These are phyloP conservation scores for Peterozyma xylosa DNA, from an alignment of 805 yeast genomes.

Conservation along the genomic window DNA sequence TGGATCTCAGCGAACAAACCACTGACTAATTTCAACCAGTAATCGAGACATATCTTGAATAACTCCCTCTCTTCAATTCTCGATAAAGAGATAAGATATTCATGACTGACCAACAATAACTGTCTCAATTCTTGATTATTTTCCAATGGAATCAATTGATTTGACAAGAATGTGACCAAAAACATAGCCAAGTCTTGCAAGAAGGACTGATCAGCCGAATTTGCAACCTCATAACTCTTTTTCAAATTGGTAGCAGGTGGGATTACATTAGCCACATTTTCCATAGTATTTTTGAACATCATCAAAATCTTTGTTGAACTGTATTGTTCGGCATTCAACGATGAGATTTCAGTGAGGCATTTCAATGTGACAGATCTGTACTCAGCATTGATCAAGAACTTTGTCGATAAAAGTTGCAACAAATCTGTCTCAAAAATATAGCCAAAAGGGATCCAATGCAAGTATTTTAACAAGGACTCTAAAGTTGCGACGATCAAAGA, in stretches of 20 bases:
- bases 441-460: slow-evolving; percentile 91
- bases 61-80: slow-evolving; percentile 92
- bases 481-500: slow-evolving; percentile 80
- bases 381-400: slow-evolving; percentile 70
- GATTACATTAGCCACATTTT: slow-evolving; percentile 56
- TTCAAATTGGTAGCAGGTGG: slow-evolving; percentile 70
- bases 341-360: slow-evolving; percentile 87
- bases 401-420: slow-evolving; percentile 60
- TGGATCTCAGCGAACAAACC: slow-evolving; percentile 83
- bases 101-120: slow-evolving; percentile 63
- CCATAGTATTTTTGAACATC: slow-evolving; percentile 69
- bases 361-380: slow-evolving; percentile 82
- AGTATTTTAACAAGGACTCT: slow-evolving; percentile 71
- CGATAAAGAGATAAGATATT: slow-evolving; percentile 76
- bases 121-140: slow-evolving; percentile 46
- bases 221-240: slow-evolving; percentile 65
- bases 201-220: slow-evolving; percentile 83
- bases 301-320: slow-evolving; percentile 47
- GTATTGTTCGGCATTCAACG: slow-evolving; percentile 49
- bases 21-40: slow-evolving; percentile 85
- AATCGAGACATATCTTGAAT: slow-evolving; percentile 91
- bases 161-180: slow-evolving; percentile 73
- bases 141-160: slow-evolving; percentile 65
- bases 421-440: slow-evolving; percentile 86
- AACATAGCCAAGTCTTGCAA: slow-evolving; percentile 94